Conservation (phyloP, 2,329 filamentous ascomycete genomes). For the Septoria petroselini region DNA sequence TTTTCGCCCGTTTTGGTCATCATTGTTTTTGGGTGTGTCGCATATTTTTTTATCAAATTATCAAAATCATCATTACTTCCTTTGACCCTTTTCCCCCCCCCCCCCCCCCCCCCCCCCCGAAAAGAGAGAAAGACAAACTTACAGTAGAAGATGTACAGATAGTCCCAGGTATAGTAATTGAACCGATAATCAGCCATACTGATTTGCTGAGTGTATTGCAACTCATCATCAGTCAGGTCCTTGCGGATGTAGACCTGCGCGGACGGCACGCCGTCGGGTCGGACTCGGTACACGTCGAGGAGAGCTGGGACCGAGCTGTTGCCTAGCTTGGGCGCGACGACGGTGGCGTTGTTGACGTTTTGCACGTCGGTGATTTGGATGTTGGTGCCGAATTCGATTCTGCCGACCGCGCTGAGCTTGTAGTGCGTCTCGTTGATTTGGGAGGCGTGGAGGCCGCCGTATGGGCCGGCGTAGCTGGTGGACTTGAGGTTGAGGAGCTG, state of each 20-base stretch:
- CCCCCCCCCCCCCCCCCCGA: too few relatives aligned
- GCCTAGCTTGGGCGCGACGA: background rate
- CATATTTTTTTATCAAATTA: too few relatives aligned
- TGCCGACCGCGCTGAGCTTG: background rate
- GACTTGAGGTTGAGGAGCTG: too few relatives aligned
- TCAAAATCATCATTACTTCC: background rate
- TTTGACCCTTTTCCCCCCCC: too few relatives aligned
- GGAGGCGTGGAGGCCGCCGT: too few relatives aligned
- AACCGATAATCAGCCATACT: background rate
- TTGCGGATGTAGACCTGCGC: background rate
- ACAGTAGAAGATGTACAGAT: background rate
- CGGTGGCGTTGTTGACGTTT: background rate
- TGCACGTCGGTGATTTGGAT: background rate
- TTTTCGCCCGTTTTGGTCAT: too few relatives aligned
- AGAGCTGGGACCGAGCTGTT: background rate
- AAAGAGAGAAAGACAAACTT: background rate
- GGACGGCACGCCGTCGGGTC: background rate
- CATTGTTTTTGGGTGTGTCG: too few relatives aligned
- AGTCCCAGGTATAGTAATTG: background rate
- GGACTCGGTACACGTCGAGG: background rate
- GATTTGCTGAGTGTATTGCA: background rate
- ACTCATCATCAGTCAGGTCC: background rate
- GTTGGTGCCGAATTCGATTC: background rate
- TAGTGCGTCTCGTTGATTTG: background rate
- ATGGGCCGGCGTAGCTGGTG: too few relatives aligned